Evolutionary conservation across 441 rosid genomes (phyloP).

Genomic region (Mallotus japonicus): DNA sequence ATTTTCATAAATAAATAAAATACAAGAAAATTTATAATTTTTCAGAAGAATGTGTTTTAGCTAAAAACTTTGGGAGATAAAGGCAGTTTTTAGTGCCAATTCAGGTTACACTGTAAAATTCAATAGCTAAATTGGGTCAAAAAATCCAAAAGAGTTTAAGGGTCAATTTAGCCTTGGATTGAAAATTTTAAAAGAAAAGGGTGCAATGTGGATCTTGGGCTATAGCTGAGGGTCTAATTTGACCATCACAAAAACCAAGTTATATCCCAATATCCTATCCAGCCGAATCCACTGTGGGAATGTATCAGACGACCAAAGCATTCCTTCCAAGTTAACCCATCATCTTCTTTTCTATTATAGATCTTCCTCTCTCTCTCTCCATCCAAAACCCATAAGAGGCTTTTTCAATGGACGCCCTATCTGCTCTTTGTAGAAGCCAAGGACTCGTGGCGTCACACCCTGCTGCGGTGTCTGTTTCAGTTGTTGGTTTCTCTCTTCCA

Average conservation of each 20-base stretch:
- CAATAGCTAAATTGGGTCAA: too few relatives aligned
- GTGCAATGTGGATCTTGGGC: too few relatives aligned
- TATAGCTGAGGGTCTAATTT: too few relatives aligned
- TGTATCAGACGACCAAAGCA: background rate
- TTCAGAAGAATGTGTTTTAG: too few relatives aligned
- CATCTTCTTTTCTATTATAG: constrained; percentile 9
- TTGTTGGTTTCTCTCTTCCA: constrained; percentile 50
- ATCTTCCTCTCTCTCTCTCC: background rate
- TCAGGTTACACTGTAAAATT: too few relatives aligned
- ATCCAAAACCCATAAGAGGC: background rate
- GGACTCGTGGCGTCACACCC: constrained; percentile 21
- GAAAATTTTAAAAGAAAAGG: too few relatives aligned
- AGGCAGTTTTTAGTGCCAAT: too few relatives aligned
- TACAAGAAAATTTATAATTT: too few relatives aligned
- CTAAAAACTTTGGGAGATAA: too few relatives aligned
- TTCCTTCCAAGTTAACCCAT: constrained; percentile 36
- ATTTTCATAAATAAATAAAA: too few relatives aligned
- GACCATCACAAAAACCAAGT: background rate
- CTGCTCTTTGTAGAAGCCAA: constrained; percentile 35
- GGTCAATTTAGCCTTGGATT: too few relatives aligned
- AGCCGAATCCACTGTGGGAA: background rate
- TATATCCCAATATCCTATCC: constrained; percentile 33
- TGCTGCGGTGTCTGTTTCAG: constrained; percentile 51
- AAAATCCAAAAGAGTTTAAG: too few relatives aligned
- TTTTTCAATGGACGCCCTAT: constrained; percentile 38